These are phyloP conservation scores for Dacryopinax primogenitus DNA, from an alignment of 768 basidiomycete species.

Conservation along the genomic window DNA sequence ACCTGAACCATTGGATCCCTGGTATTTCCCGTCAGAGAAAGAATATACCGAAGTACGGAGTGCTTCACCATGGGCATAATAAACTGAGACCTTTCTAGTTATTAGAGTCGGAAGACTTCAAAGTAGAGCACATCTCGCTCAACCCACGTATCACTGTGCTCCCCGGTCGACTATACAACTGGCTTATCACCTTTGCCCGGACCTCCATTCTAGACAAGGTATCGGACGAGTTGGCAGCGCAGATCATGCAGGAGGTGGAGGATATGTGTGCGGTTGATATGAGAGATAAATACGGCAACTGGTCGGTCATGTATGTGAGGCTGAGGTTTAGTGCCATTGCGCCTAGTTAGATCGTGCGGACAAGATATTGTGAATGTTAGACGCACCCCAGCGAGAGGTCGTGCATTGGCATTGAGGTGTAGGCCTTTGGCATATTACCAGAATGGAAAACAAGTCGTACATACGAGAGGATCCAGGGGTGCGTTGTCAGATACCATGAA, in stretches of 20 bases:
- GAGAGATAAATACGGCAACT: slow-evolving; percentile 44
- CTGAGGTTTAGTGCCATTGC: slow-evolving; percentile 44
- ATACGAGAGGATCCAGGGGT: no score
- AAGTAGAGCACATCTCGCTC: slow-evolving; percentile 41
- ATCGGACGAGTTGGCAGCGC: slow-evolving; percentile 40
- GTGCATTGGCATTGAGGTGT: no score
- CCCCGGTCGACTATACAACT: slow-evolving; percentile 40
- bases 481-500: no score
- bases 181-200: slow-evolving; percentile 56
- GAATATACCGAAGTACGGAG: slow-evolving; percentile 47
- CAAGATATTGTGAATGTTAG: neutral
- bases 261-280: slow-evolving; percentile 44
- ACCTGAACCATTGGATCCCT: slow-evolving; percentile 54
- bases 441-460: no score
- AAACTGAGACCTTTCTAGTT: slow-evolving; percentile 31
- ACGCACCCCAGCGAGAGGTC: slow-evolving; percentile 17
- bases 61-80: neutral
- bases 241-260: slow-evolving; percentile 51
- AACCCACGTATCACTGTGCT: slow-evolving; percentile 45
- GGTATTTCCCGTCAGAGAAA: slow-evolving; percentile 67
- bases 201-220: slow-evolving; percentile 45
- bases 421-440: no score
- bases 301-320: slow-evolving; percentile 62
- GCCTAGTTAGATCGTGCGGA: neutral
- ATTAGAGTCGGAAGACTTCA: slow-evolving; percentile 44